Base-by-base conservation (phyloP, 768 basidiomycete species). In the Obba rivulosa region DNA sequence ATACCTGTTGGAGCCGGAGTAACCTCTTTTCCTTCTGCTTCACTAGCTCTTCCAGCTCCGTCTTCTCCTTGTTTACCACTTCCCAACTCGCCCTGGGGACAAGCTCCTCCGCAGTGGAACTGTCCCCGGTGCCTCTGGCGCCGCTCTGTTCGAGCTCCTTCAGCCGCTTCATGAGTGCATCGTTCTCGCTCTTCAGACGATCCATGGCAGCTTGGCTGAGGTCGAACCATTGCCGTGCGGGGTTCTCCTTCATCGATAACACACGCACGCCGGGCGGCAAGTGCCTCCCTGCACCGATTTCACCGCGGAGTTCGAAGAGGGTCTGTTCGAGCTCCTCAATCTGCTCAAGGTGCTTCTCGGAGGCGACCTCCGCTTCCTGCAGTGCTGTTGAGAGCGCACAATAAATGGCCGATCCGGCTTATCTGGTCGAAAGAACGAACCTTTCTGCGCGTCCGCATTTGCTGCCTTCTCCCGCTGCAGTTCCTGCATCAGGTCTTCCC, bases 11-110 rank as follows among this genome's bases (percentile, higher is more conserved):
- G 24, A 97, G 69, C 36, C 91, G 72, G 46, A 85, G 60, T 13
- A 94, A 66, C 25, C 90, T 74, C 62, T 91, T 92, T 65, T 91
- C 89, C 62, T 87, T 89, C 70, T 90, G 83, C 54, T 74, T 76
- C 43, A 90, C 68, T 8, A 72, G 68, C 3, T 77, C 76, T 55
- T 84, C 74, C 10, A 92, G 70, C 34, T 85, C 83, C 41, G 69
- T 64, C 58, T 87, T 88, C 60, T 92, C 87, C 49, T 75, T 74
- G 40, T 75, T 69, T 2, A 87, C 70, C 1, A 82, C 74, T 44
- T 92, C 88, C 75, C 77, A 92, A 57, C 87, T 89, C 65, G 84
- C 85, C 3, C 85, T 73, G 1, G 92, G 90, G 0, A 96, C 83
- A 3, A 85, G 65, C 8, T 75, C 72, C 22, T 65, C 70, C 23